These are phyloP conservation scores for Colletotrichum australisinense DNA, from an alignment of 2,329 filamentous ascomycete species.

Conservation along the genomic window DNA sequence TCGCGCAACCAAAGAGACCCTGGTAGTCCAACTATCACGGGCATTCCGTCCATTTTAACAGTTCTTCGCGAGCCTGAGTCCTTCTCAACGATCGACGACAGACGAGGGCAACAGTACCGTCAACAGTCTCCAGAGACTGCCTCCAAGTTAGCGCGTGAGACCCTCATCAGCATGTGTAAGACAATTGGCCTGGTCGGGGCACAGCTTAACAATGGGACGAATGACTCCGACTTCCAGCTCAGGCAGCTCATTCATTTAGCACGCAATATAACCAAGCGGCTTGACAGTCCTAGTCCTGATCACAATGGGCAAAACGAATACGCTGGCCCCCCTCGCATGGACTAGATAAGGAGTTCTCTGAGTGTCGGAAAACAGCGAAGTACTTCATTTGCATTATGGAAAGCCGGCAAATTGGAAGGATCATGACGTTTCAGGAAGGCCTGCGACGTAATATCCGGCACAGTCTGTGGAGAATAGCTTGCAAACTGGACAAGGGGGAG, in stretches of 20 bases:
- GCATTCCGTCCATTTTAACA: constrained; percentile 30
- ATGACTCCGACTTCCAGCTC: constrained; percentile 32
- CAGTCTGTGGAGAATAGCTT: too few species aligned
- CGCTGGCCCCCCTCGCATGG: background rate
- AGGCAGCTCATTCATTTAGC: constrained; percentile 34
- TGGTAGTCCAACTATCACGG: constrained; percentile 22
- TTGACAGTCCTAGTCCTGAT: constrained; percentile 22
- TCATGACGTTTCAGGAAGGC: background rate
- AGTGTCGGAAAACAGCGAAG: too few species aligned
- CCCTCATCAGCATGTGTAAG: constrained; percentile 32
- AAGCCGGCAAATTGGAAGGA: background rate
- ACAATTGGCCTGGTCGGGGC: constrained; percentile 28
- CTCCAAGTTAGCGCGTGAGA: constrained; percentile 29
- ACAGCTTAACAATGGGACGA: constrained; percentile 32
- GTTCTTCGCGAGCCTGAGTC: constrained; percentile 29
- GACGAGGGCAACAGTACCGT: constrained; percentile 19
- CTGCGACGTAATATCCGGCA: too few species aligned
- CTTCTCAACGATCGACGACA: constrained; percentile 21
- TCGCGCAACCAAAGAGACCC: constrained; percentile 17
- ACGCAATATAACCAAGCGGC: constrained; percentile 28
- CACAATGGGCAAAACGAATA: constrained; percentile 29
- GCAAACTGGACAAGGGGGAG: too few species aligned
- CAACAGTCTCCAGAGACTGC: constrained; percentile 29
- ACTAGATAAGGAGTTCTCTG: background rate
- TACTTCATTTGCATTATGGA: background rate